Evolutionary conservation across 1,284 basidiomycete genomes (phyloP).

Genomic region (Meira nashicola): DNA sequence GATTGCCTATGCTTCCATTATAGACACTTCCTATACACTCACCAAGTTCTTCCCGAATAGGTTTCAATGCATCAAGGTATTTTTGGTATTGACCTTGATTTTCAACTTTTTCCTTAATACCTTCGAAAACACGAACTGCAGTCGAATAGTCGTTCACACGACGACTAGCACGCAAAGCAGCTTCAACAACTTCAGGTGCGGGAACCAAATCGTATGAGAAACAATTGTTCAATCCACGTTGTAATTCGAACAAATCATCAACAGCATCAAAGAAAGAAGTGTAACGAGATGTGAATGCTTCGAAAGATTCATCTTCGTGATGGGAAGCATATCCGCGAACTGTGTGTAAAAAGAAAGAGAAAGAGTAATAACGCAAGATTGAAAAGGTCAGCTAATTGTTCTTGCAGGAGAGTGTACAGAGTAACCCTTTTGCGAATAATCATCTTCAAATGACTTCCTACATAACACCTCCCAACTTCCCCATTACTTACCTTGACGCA

Average conservation of each 20-base stretch:
- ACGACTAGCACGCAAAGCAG: slow-evolving; percentile 79
- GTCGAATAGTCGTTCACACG: slow-evolving; percentile 95
- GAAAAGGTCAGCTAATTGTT: no score
- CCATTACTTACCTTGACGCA: slow-evolving; percentile 8
- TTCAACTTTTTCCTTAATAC: slow-evolving; percentile 53
- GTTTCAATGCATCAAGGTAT: slow-evolving; percentile 48
- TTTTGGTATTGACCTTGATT: slow-evolving; percentile 51
- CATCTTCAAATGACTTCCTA: no score
- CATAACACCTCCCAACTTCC: not conserved
- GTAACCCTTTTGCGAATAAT: no score
- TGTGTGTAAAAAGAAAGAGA: slow-evolving; percentile 12
- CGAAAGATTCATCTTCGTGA: slow-evolving; percentile 77
- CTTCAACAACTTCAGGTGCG: slow-evolving; percentile 79
- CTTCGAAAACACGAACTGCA: slow-evolving; percentile 83
- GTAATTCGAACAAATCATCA: slow-evolving; percentile 82
- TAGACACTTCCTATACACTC: not conserved
- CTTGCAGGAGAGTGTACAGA: no score
- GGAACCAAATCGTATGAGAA: slow-evolving; percentile 98
- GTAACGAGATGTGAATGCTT: slow-evolving; percentile 88
- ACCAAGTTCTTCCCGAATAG: slow-evolving; percentile 45
- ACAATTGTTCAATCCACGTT: slow-evolving; percentile 94
- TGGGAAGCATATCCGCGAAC: slow-evolving; percentile 43
- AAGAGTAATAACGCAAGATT: not conserved
- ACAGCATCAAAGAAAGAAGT: slow-evolving; percentile 86
- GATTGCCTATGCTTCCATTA: not conserved